Conservation (phyloP, 2,329 filamentous ascomycete species). For the Fusarium sp. region DNA sequence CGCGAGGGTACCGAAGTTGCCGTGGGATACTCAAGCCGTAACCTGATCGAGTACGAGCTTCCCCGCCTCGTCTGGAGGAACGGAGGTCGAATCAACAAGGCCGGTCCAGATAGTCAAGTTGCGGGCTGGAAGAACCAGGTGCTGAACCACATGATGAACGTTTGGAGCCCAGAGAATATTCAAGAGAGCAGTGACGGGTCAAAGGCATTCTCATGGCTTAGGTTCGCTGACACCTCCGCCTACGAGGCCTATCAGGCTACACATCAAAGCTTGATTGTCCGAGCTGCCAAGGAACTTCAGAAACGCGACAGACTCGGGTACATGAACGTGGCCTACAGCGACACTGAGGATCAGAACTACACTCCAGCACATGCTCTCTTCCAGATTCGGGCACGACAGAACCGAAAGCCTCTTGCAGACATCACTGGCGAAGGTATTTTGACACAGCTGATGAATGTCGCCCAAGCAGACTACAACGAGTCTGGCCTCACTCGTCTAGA, state of each 20-base stretch:
- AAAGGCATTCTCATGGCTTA: slow-evolving; percentile 86
- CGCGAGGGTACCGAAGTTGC: slow-evolving; percentile 84
- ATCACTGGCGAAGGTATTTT: slow-evolving; percentile 79
- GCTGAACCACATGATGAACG: slow-evolving; percentile 84
- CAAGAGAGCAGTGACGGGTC: slow-evolving; percentile 68
- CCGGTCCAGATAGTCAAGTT: slow-evolving; percentile 76
- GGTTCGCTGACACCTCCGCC: slow-evolving; percentile 83
- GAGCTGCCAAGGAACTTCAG: slow-evolving; percentile 70
- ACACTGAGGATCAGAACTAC: slow-evolving; percentile 69
- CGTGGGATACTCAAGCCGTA: slow-evolving; percentile 89
- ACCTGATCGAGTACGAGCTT: slow-evolving; percentile 83
- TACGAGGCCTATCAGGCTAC: slow-evolving; percentile 78
- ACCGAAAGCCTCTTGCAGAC: slow-evolving; percentile 74
- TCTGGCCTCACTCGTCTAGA: slow-evolving; percentile 83
- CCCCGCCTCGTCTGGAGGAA: slow-evolving; percentile 86
- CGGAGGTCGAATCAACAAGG: slow-evolving; percentile 78
- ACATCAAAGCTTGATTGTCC: slow-evolving; percentile 77
- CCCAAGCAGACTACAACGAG: slow-evolving; percentile 70
- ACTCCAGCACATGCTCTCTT: slow-evolving; percentile 83
- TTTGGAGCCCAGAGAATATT: slow-evolving; percentile 87
- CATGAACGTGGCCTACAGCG: slow-evolving; percentile 77
- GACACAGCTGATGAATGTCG: slow-evolving; percentile 81
- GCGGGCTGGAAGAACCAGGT: slow-evolving; percentile 86
- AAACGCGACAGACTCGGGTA: slow-evolving; percentile 70
- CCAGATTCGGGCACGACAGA: slow-evolving; percentile 78